These are phyloP conservation scores for Acaromyces ingoldii DNA, from an alignment of 1,284 basidiomycete genomes.

Conservation along the genomic window DNA sequence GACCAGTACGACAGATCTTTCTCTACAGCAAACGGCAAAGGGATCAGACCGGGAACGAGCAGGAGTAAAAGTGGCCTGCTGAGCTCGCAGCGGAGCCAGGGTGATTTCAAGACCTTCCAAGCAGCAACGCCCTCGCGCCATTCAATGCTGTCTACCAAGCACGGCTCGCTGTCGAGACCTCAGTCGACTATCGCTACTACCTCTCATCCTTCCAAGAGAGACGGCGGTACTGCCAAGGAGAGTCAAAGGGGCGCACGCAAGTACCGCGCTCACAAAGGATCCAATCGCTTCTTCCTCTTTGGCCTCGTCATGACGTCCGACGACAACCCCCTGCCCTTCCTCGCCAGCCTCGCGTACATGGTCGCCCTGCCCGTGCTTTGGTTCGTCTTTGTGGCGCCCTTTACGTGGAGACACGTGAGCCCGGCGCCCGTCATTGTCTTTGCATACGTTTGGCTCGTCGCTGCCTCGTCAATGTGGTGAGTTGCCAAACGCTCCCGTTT, in stretches of 20 bases:
- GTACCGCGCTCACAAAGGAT: slow-evolving; percentile 23
- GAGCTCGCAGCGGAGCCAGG: neutral
- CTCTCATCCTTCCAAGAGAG: slow-evolving; percentile 1
- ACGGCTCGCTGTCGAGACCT: neutral
- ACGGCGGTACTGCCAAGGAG: neutral
- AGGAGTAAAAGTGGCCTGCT: neutral
- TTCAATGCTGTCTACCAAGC: slow-evolving; percentile 1
- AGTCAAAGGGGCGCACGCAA: slow-evolving; percentile 16
- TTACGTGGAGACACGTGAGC: slow-evolving; percentile 26
- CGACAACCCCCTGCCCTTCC: slow-evolving; percentile 37
- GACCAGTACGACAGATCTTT: neutral
- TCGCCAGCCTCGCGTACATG: slow-evolving; percentile 23
- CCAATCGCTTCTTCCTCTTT: slow-evolving; percentile 34
- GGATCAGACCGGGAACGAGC: no score
- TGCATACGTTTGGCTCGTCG: slow-evolving; percentile 32
- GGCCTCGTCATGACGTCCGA: slow-evolving; percentile 37
- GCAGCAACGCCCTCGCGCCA: slow-evolving; percentile 11
- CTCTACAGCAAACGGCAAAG: no score
- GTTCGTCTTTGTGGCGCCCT: slow-evolving; percentile 39
- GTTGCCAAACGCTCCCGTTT: neutral
- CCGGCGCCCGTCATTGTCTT: slow-evolving; percentile 35
- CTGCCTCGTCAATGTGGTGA: slow-evolving; percentile 30
- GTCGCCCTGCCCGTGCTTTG: slow-evolving; percentile 37
- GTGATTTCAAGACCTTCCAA: slow-evolving; percentile 24
- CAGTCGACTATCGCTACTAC: neutral